Conservation (phyloP, 2,329 filamentous ascomycete genomes). For the Ceratocystis colombiana region DNA sequence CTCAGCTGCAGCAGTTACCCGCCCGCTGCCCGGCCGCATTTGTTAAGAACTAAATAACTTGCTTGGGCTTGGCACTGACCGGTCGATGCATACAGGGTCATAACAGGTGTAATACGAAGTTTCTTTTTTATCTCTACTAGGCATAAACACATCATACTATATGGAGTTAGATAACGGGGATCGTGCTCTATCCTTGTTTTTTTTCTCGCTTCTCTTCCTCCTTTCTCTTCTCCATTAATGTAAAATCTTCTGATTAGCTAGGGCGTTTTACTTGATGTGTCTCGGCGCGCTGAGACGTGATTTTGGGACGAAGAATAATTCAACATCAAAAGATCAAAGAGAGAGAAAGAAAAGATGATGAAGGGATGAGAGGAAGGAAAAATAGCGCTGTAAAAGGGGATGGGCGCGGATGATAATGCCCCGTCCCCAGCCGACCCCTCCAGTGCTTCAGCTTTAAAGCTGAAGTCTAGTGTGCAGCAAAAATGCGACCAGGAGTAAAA, state of each 20-base stretch:
- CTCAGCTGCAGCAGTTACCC: slow-evolving; percentile 9
- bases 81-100: background rate
- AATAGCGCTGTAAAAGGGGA: background rate
- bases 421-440: background rate
- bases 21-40: background rate
- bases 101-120: background rate
- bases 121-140: background rate
- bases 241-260: background rate
- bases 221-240: background rate
- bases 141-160: too few relatives aligned
- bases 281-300: background rate
- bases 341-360: background rate
- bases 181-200: too few relatives aligned
- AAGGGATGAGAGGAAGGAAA: background rate
- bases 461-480: background rate
- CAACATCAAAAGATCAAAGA: background rate
- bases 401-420: background rate
- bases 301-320: background rate
- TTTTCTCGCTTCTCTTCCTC: background rate
- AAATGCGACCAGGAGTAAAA: slow-evolving; percentile 2
- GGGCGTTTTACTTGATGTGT: background rate
- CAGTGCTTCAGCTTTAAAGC: slow-evolving; percentile 9
- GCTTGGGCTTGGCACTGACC: slow-evolving; percentile 4
- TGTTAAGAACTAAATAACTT: background rate
- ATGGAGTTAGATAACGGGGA: too few relatives aligned